Conservation (phyloP, 257 asterid species). For the Solanum appendiculatum region DNA sequence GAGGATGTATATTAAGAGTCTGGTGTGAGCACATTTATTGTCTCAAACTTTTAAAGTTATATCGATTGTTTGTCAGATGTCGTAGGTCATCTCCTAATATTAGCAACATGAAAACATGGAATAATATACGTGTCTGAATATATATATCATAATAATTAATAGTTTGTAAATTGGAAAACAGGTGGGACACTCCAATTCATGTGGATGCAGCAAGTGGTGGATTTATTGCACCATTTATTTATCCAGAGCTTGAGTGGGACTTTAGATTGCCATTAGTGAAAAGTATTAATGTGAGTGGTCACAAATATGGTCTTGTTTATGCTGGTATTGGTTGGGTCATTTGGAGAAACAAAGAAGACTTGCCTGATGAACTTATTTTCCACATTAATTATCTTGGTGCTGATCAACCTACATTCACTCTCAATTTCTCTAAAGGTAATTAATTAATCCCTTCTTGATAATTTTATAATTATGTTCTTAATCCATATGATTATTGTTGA, state of each 20-base stretch:
- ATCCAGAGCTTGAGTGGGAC: slow-evolving; percentile 90
- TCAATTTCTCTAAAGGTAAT: slow-evolving; percentile 86
- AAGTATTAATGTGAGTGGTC: slow-evolving; percentile 90
- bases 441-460: background rate
- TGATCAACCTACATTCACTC: slow-evolving; percentile 95
- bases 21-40: background rate
- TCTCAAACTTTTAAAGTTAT: background rate
- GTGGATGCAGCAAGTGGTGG: slow-evolving; percentile 99
- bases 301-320: slow-evolving; percentile 91
- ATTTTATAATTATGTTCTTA: background rate
- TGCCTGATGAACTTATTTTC: slow-evolving; percentile 82
- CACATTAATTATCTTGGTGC: slow-evolving; percentile 93
- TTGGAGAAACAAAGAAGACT: slow-evolving; percentile 75
- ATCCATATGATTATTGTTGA: background rate
- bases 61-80: background rate
- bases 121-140: background rate
- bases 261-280: slow-evolving; percentile 78
- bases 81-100: background rate
- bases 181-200: slow-evolving; percentile 90
- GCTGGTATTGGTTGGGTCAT: slow-evolving; percentile 91
- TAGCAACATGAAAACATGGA: rapidly evolving
- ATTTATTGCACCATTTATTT: slow-evolving; percentile 81
- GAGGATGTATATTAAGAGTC: background rate
- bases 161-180: slow-evolving; percentile 5
- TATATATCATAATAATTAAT: background rate